A percentile compares a stretch with the other conserved stretches of the same genome.
These are phyloP conservation scores for Coniochaeta sp. DNA, from an alignment of 2,329 filamentous ascomycete species.

Conservation along the genomic window DNA sequence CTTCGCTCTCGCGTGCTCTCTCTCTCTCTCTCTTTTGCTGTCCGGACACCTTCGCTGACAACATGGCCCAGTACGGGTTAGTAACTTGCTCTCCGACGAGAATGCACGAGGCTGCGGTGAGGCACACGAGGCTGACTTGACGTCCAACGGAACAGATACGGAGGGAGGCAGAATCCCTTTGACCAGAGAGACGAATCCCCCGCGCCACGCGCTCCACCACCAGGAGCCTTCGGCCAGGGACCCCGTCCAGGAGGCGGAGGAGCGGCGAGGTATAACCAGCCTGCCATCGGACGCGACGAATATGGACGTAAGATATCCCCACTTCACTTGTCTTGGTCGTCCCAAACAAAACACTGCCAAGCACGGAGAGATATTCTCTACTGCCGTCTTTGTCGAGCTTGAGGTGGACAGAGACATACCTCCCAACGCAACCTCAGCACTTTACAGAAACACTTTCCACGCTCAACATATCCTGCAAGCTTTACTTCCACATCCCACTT, in stretches of 20 bases:
- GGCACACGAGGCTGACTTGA: not conserved
- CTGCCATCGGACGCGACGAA: conserved; percentile 26
- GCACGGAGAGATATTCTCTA: not conserved
- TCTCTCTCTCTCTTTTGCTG: not conserved
- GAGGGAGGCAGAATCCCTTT: conserved; percentile 48
- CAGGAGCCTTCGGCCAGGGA: conserved; percentile 19
- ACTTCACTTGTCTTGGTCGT: conserved; percentile 1
- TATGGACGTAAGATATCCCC: conserved; percentile 25
- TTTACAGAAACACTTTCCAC: no score
- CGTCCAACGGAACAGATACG: conserved; percentile 5
- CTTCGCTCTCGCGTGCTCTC: not conserved
- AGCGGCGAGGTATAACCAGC: conserved; percentile 15
- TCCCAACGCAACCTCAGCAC: no score
- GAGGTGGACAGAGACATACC: not conserved
- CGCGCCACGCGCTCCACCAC: conserved; percentile 16
- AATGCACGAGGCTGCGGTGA: not conserved
- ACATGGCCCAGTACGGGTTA: conserved; percentile 48
- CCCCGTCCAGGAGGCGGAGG: conserved; percentile 19
- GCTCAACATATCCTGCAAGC: no score
- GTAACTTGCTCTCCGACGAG: conserved; percentile 16
- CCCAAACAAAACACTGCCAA: not conserved
- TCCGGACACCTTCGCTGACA: conserved; percentile 22
- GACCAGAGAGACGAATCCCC: conserved; percentile 41
- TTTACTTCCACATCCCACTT: no score
- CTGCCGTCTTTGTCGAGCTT: not conserved